phyloP scores from a whole-genome alignment of 1,139 yeast genomes.

The Suhomyces wounanorum region DNA sequence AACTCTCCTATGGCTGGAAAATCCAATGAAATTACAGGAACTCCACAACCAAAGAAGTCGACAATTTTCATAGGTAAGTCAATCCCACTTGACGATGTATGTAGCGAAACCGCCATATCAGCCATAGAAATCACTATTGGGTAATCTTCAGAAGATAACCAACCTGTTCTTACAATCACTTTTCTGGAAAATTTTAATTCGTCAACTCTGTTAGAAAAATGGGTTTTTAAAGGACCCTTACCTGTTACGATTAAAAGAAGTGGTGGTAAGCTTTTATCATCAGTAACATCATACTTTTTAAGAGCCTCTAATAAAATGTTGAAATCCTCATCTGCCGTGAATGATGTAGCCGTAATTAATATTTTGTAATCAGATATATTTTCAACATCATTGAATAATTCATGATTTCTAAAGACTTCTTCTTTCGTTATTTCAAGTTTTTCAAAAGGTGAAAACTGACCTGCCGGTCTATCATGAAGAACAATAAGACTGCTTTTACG shows the following conservation, averaged over 20 bases:
- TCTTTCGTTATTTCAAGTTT: constrained; percentile 21
- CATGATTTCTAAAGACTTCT: constrained; percentile 40
- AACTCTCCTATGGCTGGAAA: constrained; percentile 74
- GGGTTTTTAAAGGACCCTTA: constrained; percentile 77
- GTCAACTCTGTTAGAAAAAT: constrained; percentile 50
- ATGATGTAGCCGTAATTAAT: constrained; percentile 84
- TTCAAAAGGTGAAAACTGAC: constrained; percentile 57
- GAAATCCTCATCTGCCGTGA: constrained; percentile 94
- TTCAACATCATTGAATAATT: constrained; percentile 39
- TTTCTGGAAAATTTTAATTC: constrained; percentile 41
- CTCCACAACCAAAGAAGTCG: constrained; percentile 94
- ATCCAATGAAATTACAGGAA: constrained; percentile 80
- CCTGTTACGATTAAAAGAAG: constrained; percentile 82
- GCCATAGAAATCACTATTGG: constrained; percentile 75
- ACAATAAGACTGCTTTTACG: constrained; percentile 38
- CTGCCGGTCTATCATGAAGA: constrained; percentile 76
- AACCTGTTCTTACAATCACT: constrained; percentile 61
- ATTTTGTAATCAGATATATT: constrained; percentile 52
- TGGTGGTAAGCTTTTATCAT: constrained; percentile 38
- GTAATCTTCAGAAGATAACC: constrained; percentile 82
- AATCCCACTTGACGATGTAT: constrained; percentile 87
- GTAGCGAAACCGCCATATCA: constrained; percentile 87
- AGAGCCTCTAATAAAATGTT: constrained; percentile 68
- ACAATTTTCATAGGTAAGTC: constrained; percentile 97
- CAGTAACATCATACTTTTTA: constrained; percentile 40